Evolutionary conservation across 2,329 filamentous ascomycete species (phyloP).

Genomic region (Ascochyta pisi): DNA sequence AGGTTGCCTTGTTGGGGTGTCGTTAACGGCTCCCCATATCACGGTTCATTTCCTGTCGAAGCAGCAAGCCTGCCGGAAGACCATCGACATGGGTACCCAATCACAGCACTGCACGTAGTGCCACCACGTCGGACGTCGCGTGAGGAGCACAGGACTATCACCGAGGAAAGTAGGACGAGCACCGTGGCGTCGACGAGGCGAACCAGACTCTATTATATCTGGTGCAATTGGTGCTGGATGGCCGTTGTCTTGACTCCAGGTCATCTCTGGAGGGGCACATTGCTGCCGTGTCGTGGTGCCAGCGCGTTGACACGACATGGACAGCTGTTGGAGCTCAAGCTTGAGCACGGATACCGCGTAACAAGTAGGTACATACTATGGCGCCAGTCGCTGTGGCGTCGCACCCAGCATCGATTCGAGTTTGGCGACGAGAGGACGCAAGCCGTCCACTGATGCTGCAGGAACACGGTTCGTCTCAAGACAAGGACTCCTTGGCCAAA

Average conservation of each 20-base stretch:
- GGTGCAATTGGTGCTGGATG: background rate
- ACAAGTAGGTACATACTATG: background rate
- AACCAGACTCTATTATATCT: conserved; percentile 9
- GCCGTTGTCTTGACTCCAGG: background rate
- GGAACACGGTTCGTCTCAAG: conserved; percentile 9
- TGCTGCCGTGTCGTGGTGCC: conserved; percentile 2
- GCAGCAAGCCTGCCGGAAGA: conserved; percentile 6
- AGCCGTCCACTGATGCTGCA: conserved; percentile 10
- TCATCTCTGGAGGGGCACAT: background rate
- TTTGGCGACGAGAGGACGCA: background rate
- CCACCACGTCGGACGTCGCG: conserved; percentile 24
- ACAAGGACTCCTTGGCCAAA: conserved; percentile 3
- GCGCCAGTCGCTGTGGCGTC: conserved; percentile 16
- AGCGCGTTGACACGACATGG: conserved; percentile 13
- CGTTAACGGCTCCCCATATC: background rate
- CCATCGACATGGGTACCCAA: conserved; percentile 19
- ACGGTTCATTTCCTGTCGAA: conserved; percentile 1
- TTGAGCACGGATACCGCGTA: conserved; percentile 16
- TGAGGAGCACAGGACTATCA: conserved; percentile 15
- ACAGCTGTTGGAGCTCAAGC: conserved; percentile 16
- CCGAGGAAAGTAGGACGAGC: conserved; percentile 9
- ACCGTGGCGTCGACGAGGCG: background rate
- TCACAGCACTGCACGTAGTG: conserved; percentile 33
- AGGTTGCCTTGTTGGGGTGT: background rate
- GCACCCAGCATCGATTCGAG: background rate